phyloP scores from a whole-genome alignment of 371 early-diverging fungal species.

The Rhizopus stolonifer region DNA sequence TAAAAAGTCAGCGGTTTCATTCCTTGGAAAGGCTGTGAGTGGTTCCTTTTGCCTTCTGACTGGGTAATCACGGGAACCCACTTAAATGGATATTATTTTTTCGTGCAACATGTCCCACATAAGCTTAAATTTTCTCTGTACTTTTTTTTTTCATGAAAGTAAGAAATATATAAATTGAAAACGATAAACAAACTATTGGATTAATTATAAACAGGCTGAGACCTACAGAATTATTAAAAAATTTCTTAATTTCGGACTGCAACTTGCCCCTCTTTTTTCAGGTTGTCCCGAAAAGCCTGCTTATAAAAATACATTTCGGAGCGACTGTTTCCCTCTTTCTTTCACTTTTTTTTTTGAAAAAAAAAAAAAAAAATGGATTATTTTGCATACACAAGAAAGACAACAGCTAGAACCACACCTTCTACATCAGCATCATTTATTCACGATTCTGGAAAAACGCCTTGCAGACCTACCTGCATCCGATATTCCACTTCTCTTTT shows the following conservation, averaged over 20 bases:
- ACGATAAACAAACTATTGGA: background rate
- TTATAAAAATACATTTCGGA: background rate
- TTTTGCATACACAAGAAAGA: background rate
- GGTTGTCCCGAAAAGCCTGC: background rate
- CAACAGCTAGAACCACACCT: background rate
- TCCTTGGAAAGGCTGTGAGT: too few species aligned
- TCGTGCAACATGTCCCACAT: background rate
- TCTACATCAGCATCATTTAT: constrained; percentile 5
- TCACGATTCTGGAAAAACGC: constrained; percentile 15
- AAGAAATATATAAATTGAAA: background rate
- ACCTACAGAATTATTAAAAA: background rate
- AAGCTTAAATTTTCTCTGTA: too few species aligned
- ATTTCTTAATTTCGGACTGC: background rate
- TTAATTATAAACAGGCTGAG: too few species aligned
- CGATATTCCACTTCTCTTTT: constrained; percentile 21
- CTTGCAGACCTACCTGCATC: constrained; percentile 16
- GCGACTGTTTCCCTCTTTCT: background rate
- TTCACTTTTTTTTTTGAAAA: background rate
- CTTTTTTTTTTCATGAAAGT: too few species aligned
- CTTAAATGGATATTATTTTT: background rate
- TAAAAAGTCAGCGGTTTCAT: too few species aligned
- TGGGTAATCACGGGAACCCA: background rate
- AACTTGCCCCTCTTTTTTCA: background rate
- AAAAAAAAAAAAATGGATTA: background rate
- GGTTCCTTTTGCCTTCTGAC: background rate